Evolutionary conservation across 495 filamentous ascomycete genomes (phyloP).

Genomic region (Hypoxylon trugodes): DNA sequence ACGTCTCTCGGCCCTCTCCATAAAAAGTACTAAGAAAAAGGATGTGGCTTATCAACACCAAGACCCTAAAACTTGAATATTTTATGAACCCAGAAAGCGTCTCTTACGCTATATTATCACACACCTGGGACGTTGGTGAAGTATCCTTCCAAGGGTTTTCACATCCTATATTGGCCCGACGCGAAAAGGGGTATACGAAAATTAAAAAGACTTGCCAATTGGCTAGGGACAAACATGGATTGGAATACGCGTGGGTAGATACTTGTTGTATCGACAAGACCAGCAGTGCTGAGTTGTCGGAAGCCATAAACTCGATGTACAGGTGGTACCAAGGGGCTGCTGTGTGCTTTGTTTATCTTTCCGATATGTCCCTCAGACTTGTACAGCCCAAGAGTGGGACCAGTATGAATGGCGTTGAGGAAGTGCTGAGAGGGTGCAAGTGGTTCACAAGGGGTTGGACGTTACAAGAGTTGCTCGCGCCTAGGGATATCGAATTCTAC

Average conservation of each 20-base stretch:
- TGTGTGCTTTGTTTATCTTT: slow-evolving; percentile 48
- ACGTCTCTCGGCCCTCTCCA: too few relatives aligned
- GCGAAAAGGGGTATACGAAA: slow-evolving; percentile 40
- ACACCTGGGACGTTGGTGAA: slow-evolving; percentile 49
- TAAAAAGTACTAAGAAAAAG: neutral
- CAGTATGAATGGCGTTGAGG: neutral
- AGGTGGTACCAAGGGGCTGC: slow-evolving; percentile 43
- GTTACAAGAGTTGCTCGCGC: slow-evolving; percentile 53
- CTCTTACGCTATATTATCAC: slow-evolving; percentile 51
- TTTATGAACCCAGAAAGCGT: slow-evolving; percentile 14
- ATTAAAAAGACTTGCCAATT: slow-evolving; percentile 24
- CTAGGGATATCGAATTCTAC: slow-evolving; percentile 43
- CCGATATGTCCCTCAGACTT: slow-evolving; percentile 20
- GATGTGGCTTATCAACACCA: slow-evolving; percentile 46
- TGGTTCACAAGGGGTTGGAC: slow-evolving; percentile 53
- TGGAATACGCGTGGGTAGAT: slow-evolving; percentile 41
- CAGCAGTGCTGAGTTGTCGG: slow-evolving; percentile 42
- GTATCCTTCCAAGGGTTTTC: slow-evolving; percentile 45
- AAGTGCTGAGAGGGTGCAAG: slow-evolving; percentile 16
- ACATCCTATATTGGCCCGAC: slow-evolving; percentile 14
- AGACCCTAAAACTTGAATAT: slow-evolving; percentile 34
- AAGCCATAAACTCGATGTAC: slow-evolving; percentile 46
- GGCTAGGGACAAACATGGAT: slow-evolving; percentile 6
- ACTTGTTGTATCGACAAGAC: slow-evolving; percentile 49
- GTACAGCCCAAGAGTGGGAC: neutral